Conservation (phyloP, 2,329 filamentous ascomycete genomes). For the Aspergillus unguis region DNA sequence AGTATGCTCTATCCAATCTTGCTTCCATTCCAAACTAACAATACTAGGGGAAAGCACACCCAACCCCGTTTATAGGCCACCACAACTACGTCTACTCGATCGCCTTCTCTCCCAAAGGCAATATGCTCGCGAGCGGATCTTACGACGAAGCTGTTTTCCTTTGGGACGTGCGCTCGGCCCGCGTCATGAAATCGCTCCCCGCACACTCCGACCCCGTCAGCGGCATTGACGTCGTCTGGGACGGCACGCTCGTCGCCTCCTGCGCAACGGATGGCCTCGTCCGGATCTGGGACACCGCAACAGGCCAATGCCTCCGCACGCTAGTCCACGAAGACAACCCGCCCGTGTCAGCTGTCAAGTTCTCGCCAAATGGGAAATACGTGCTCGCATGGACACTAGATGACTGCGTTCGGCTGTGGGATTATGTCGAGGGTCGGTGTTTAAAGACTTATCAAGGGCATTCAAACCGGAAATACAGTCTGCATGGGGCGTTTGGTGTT, state of each 20-base stretch:
- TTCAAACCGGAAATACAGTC: slow-evolving; percentile 74
- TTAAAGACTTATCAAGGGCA: slow-evolving; percentile 98
- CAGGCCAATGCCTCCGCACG: slow-evolving; percentile 90
- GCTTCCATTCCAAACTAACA: not conserved
- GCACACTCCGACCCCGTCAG: slow-evolving; percentile 94
- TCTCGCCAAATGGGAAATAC: slow-evolving; percentile 90
- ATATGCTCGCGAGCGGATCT: slow-evolving; percentile 90
- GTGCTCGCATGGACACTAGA: slow-evolving; percentile 91
- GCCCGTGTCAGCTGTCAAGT: slow-evolving; percentile 81
- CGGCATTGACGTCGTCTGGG: slow-evolving; percentile 86
- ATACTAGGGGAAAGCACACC: slow-evolving; percentile 53
- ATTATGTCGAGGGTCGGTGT: slow-evolving; percentile 85
- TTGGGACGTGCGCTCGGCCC: slow-evolving; percentile 88
- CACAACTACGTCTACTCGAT: slow-evolving; percentile 95
- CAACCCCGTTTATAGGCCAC: slow-evolving; percentile 70
- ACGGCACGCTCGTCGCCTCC: slow-evolving; percentile 87
- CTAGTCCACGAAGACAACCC: slow-evolving; percentile 96
- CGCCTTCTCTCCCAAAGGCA: slow-evolving; percentile 95
- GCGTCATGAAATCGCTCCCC: slow-evolving; percentile 83
- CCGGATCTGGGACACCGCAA: slow-evolving; percentile 92
- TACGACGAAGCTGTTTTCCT: slow-evolving; percentile 97
- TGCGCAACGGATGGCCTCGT: slow-evolving; percentile 90
- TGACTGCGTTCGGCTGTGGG: slow-evolving; percentile 86
- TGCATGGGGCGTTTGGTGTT: slow-evolving; percentile 79
- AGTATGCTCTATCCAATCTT: slow-evolving; percentile 26